Evolutionary conservation across 148 eudicot species (phyloP), one percentile per base, ranked within the genome.

Genomic region (Diospyros kaki): DNA sequence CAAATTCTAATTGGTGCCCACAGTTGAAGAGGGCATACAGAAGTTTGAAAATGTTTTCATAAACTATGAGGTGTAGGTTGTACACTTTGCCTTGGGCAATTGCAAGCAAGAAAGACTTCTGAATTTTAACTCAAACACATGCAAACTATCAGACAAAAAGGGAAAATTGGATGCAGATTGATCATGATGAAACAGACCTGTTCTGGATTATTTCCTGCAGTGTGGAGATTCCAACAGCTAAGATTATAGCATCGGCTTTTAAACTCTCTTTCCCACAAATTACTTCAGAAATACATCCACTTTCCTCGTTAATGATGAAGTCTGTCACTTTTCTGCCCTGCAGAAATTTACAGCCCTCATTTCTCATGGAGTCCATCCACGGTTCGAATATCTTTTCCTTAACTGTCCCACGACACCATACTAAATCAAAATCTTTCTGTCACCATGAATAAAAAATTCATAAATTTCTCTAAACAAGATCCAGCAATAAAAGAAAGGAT

Each of bases 231-330:
- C 88, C 88, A 42, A 87, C 86, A 74, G 93, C 93, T 56, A 91
- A 75, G 74, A 91, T 84, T 11, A 91, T 81, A 18, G 91, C 97
- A 84, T 91, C 93, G 46, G 90, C 89, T 83, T 88, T 88, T n/a
- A 91, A 83, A 76, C 84, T 89, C 80, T 88, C 93, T 81, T 91
- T 91, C 56, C 86, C 97, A 73, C 88, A 89, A n/a, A 82, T 72
- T 28, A 89, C 87, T 89, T 83, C 90, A 28, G 90, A 81, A 64
- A 91, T 78, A 80, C 91, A 70, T 60, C 88, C 87, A 55, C 83
- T 89, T 82, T 87, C 89, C 71, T 86, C 89, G 51, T 68, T 80
- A 67, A 82, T 78, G 66, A 74, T 77, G 74, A 91, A 79, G 82
- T 91, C 93, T 40, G 93, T 87, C 15, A 89, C 87, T 78, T 69